phyloP scores from a whole-genome alignment of 495 filamentous ascomycete genomes.

The Talaromyces adpressus region DNA sequence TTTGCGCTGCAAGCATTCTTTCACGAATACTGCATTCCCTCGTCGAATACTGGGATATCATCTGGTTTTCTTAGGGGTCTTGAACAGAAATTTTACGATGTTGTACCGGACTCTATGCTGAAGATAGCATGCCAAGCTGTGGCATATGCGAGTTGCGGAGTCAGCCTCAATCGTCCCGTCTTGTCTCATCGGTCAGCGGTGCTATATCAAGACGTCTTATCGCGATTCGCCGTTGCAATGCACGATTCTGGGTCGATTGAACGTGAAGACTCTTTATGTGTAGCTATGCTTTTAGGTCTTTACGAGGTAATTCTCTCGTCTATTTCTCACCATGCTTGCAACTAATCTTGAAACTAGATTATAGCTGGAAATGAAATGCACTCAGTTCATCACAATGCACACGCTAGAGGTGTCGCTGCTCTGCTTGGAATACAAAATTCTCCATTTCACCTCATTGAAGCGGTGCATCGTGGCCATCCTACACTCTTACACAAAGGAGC shows the following conservation, averaged over 20 bases:
- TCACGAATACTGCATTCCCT: conserved; percentile 22
- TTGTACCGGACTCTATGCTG: conserved; percentile 16
- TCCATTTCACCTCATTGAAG: conserved; percentile 13
- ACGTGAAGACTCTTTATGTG: conserved; percentile 14
- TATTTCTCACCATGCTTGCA: background rate
- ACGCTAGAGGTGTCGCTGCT: conserved; percentile 20
- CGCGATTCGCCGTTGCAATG: conserved; percentile 16
- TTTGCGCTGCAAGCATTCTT: conserved; percentile 24
- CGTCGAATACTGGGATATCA: conserved; percentile 15
- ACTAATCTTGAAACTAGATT: conserved; percentile 14
- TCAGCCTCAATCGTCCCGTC: conserved; percentile 16
- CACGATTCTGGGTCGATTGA: conserved; percentile 6
- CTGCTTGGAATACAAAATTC: conserved; percentile 15
- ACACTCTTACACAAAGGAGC: conserved; percentile 7
- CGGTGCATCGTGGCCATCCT: conserved; percentile 11
- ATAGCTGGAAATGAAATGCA: conserved; percentile 13
- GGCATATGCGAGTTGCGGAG: conserved; percentile 19
- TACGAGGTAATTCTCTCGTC: conserved; percentile 18
- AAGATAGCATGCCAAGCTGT: conserved; percentile 23
- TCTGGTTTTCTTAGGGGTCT: conserved; percentile 21
- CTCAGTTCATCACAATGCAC: conserved; percentile 17
- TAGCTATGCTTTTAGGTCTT: conserved; percentile 20
- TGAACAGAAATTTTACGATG: conserved; percentile 15
- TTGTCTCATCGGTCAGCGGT: conserved; percentile 15
- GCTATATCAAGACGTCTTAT: conserved; percentile 22